Conservation (phyloP, 2,329 filamentous ascomycete genomes). For the Trichophyton simii region DNA sequence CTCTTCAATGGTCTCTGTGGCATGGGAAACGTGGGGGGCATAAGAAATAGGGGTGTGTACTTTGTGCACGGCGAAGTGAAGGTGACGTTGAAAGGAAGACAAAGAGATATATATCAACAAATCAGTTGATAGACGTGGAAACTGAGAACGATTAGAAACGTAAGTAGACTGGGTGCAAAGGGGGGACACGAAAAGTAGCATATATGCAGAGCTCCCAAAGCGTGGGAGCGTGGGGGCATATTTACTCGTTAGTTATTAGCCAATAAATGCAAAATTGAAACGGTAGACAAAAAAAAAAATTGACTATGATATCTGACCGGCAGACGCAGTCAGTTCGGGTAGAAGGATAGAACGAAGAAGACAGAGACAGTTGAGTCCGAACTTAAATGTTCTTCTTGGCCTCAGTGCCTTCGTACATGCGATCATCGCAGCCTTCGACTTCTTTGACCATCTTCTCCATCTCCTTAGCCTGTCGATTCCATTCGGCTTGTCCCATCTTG, state of each 20-base stretch:
- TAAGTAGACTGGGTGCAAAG: too few species aligned
- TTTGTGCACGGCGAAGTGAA: background rate
- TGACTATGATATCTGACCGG: slow-evolving; percentile 8
- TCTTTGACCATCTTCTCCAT: slow-evolving; percentile 65
- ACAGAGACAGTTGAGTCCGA: background rate
- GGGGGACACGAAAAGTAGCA: too few species aligned
- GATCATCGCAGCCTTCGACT: slow-evolving; percentile 50
- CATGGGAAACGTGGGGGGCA: background rate
- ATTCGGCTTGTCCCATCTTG: slow-evolving; percentile 72
- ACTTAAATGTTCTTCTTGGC: slow-evolving; percentile 28
- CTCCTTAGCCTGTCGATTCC: slow-evolving; percentile 62
- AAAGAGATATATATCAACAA: background rate
- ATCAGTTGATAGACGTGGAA: too few species aligned
- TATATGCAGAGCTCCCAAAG: too few species aligned
- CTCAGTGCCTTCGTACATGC: slow-evolving; percentile 26
- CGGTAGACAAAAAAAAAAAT: background rate
- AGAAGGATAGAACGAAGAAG: background rate
- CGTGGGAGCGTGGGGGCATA: background rate
- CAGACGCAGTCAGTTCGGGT: slow-evolving; percentile 6
- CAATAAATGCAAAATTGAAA: background rate
- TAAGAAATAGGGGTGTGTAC: background rate
- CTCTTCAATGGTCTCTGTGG: background rate
- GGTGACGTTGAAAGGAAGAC: background rate
- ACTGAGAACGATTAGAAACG: too few species aligned
- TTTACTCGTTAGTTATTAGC: background rate